Base-by-base conservation (phyloP, 139 green algal species). In the Auxenochlorella pyrenoidosa region DNA sequence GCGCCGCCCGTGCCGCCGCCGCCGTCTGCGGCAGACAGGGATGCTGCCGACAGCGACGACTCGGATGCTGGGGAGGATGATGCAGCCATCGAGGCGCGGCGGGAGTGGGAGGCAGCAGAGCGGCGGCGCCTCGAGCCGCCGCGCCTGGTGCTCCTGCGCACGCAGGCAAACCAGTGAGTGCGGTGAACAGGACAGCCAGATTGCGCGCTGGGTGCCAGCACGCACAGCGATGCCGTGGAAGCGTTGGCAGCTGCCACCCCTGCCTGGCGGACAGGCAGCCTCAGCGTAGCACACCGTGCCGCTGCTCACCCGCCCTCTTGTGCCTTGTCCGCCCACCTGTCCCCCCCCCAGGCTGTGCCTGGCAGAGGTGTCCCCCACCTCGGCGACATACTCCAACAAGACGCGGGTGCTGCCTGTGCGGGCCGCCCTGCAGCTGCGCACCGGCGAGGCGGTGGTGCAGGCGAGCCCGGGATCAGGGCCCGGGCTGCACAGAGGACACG, bases 401-500 rank as follows among this genome's bases (percentile, higher is more conserved):
- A 44, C 21, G n/a, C 75, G 70, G 6, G 32, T 66, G 28, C 72
- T 88, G 60, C 34, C 59, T 21, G 38, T 70, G 41, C 79, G 59
- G 24, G 54, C 75, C 78, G 30, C 38, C 19, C 86, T 92, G 75
- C 30, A 44, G 75, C 89, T 94, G 51, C 79, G 79, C 60, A 73
- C 71, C 36, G 73, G 79, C 22, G 87, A 91, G 70, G 60, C 80
- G 54, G 38, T 93, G n/a, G 24, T 93, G 86, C 89, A 92, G 88
- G 88, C 54, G 22, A 63, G 54, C 18, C n/a, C n/a, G n/a, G n/a
- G n/a, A n/a, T n/a, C n/a, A n/a, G n/a, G n/a, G n/a, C n/a, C n/a
- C n/a, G n/a, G n/a, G n/a, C n/a, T n/a, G n/a, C n/a, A n/a, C n/a
- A n/a, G n/a, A n/a, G n/a, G n/a, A n/a, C n/a, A n/a, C n/a, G n/a